phyloP scores from a whole-genome alignment of 352 stramenopile species.

The Phytophthora cactorum region DNA sequence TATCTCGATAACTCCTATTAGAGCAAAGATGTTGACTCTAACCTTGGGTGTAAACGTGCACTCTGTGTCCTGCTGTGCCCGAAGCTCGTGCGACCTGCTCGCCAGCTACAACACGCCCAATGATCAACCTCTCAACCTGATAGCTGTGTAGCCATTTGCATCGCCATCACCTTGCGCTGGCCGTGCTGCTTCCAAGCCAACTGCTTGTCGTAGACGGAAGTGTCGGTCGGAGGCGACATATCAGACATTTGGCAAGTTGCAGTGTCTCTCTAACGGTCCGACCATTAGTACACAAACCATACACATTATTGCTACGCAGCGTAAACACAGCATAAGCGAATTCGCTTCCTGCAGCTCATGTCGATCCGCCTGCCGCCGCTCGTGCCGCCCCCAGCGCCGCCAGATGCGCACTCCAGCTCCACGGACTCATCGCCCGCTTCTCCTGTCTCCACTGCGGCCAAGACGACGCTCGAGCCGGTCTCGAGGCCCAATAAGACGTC shows the following conservation, averaged over 20 bases:
- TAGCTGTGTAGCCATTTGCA: background rate
- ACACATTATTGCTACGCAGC: background rate
- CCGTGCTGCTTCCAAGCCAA: slow-evolving; percentile 62
- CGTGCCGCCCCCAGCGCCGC: slow-evolving; percentile 7
- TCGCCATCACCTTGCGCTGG: slow-evolving; percentile 47
- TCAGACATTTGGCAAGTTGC: background rate
- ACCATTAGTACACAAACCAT: slow-evolving; percentile 1
- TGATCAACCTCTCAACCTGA: background rate
- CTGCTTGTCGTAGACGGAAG: slow-evolving; percentile 67
- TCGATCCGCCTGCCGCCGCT: slow-evolving; percentile 8
- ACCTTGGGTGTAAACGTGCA: slow-evolving; percentile 76
- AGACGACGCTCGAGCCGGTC: slow-evolving; percentile 4
- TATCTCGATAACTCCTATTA: no score
- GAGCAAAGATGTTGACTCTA: background rate
- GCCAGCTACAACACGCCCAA: slow-evolving; percentile 35
- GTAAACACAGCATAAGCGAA: background rate
- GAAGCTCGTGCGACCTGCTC: slow-evolving; percentile 50
- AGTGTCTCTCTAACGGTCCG: slow-evolving; percentile 8
- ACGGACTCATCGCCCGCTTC: background rate
- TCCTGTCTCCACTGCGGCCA: background rate
- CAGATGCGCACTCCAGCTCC: background rate
- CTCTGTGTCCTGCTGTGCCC: slow-evolving; percentile 44
- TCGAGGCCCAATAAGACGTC: slow-evolving; percentile 26
- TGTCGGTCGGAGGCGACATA: slow-evolving; percentile 16
- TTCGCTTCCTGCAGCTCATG: background rate